Conservation (phyloP, 371 early-diverging fungal species). For the Caulochytrium protostelioides region DNA sequence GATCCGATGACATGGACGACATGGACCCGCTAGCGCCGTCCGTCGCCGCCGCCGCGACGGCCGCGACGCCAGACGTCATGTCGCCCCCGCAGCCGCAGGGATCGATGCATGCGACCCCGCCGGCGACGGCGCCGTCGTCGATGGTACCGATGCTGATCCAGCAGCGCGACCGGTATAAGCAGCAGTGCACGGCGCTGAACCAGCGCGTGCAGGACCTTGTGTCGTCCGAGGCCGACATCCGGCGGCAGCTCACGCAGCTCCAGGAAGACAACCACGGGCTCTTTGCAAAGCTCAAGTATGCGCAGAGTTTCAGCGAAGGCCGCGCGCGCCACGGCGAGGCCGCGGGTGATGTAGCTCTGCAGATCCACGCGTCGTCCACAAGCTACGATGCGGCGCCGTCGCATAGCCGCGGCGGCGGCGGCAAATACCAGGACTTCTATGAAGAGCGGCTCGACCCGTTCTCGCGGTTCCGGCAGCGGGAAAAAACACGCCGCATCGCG, state of each 20-base stretch:
- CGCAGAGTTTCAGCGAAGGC: slow-evolving; percentile 24
- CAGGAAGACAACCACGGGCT: slow-evolving; percentile 62
- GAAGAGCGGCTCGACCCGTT: slow-evolving; percentile 77
- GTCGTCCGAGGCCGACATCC: slow-evolving; percentile 32
- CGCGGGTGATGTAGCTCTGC: background rate
- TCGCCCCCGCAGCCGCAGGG: no score
- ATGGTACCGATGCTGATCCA: slow-evolving; percentile 65
- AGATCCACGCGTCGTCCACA: background rate
- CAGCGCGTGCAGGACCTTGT: slow-evolving; percentile 26
- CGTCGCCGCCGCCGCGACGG: no score
- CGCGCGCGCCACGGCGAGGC: slow-evolving; percentile 1
- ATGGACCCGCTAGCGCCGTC: slow-evolving; percentile 5
- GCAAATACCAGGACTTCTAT: slow-evolving; percentile 52
- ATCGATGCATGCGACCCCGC: background rate
- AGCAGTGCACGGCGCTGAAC: background rate
- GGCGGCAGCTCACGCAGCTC: slow-evolving; percentile 35
- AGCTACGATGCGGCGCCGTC: no score
- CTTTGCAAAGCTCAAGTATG: slow-evolving; percentile 60
- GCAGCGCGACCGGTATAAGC: slow-evolving; percentile 63
- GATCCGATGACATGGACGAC: slow-evolving; percentile 7
- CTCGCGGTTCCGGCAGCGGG: slow-evolving; percentile 49
- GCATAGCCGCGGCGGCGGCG: slow-evolving; percentile 11
- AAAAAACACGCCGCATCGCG: slow-evolving; percentile 34
- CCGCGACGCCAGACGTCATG: no score
- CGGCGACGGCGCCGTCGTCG: slow-evolving; percentile 14